A percentile compares a stretch with the other conserved stretches of the same genome.
These are phyloP conservation scores for Limonomyces culmigenus DNA, from an alignment of 1,284 basidiomycete species.

Conservation along the genomic window DNA sequence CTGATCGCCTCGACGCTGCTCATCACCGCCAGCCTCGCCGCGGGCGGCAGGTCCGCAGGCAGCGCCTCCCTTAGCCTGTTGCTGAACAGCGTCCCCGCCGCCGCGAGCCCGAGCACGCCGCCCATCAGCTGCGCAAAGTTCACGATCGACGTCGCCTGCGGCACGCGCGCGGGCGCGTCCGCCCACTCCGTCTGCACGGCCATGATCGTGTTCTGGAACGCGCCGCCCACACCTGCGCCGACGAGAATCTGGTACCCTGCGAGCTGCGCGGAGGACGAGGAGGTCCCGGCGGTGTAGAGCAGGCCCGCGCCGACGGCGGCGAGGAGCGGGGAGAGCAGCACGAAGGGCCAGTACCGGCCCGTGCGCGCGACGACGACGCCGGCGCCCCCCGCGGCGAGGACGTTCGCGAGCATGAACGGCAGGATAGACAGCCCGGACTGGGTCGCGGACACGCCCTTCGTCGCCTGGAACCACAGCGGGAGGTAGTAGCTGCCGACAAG, in stretches of 20 bases:
- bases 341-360: neutral
- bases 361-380: neutral
- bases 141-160: constrained; percentile 7
- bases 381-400: constrained; percentile 13
- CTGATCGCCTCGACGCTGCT: neutral
- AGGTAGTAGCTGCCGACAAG: neutral
- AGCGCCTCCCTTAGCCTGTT: neutral
- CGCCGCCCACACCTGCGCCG: constrained; percentile 9
- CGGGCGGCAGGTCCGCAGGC: neutral
- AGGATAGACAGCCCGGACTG: constrained; percentile 25
- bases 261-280: constrained; percentile 15
- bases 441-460: constrained; percentile 16
- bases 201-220: constrained; percentile 12
- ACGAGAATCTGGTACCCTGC: constrained; percentile 24
- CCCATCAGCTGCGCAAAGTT: neutral
- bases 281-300: constrained; percentile 21
- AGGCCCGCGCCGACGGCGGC: constrained; percentile 21
- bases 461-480: constrained; percentile 16
- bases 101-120: neutral
- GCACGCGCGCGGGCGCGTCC: constrained; percentile 5
- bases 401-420: constrained; percentile 20
- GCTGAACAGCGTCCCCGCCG: neutral
- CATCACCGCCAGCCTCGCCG: neutral
- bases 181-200: constrained; percentile 10
- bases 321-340: constrained; percentile 10